Evolutionary conservation across 2,329 filamentous ascomycete genomes (phyloP), one percentile per base, ranked within the genome.

Genomic region (Xylariomycetidae sp.): DNA sequence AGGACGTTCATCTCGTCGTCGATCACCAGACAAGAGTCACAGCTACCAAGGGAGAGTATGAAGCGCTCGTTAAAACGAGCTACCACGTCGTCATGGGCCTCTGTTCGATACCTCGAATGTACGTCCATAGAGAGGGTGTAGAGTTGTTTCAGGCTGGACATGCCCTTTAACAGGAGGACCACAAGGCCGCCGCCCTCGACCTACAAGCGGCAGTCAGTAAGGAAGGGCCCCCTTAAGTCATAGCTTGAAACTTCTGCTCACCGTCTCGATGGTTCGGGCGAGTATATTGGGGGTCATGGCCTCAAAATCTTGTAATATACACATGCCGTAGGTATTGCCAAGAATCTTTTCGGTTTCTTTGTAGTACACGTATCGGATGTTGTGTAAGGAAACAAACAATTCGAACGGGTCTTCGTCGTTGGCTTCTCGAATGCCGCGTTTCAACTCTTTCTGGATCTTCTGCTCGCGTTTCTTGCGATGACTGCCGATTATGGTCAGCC

Each of bases 331-430:
- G 27, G 92, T 98, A 61, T 97, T 94, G 13, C 45, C 42, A 30
- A 97, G 66, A 56, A 98, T 96, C 72, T 96, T 97, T 55, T 98
- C 92, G 17, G 92, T 97, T 68, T 98, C 92, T 66, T 98, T 98
- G 72, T 98, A 98, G 73, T 95, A 98, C 37, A 92, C 88, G 75
- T 98, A 98, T 62, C 92, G 85, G 59, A 98, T 95, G 62, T 96
- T 88, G 67, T 97, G 86, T 37, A 95, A 80, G 38, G 88, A 92
- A 51, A 97, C 84, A 65, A 97, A 98, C 34, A 97, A 77, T 66
- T 98, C 92, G 68, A 98, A 98, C 0, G 92, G 85, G 58, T 98
- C 92, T 58, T 94, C 88, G 34, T 80, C 77, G 61, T 98, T 95
- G 42, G 85, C 79, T 62, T 98, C 92, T 55, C 94, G 80, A 47